Evolutionary conservation across 192 early-diverging fungal genomes (phyloP).

Genomic region (Backusella luteola): DNA sequence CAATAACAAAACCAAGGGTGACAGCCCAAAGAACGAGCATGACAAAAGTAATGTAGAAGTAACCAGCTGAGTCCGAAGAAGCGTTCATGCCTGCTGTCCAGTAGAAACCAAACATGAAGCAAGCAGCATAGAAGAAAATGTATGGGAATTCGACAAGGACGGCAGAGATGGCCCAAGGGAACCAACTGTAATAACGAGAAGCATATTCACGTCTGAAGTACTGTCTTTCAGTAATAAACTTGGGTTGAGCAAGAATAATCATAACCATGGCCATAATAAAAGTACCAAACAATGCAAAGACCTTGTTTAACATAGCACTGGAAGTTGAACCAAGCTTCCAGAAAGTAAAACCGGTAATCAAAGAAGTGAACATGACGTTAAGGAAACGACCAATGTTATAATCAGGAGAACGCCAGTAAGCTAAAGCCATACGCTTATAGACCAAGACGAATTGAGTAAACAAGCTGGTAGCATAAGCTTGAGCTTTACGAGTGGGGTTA

Average conservation of each 20-base stretch:
- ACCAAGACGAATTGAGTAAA: constrained; percentile 59
- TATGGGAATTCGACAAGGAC: constrained; percentile 72
- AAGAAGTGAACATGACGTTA: constrained; percentile 54
- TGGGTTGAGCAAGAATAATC: constrained; percentile 69
- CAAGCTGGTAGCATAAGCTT: constrained; percentile 46
- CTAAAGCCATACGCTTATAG: constrained; percentile 56
- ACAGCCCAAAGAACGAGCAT: constrained; percentile 65
- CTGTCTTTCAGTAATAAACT: constrained; percentile 64
- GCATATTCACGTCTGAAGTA: constrained; percentile 68
- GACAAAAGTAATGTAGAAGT: constrained; percentile 64
- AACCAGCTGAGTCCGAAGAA: constrained; percentile 47
- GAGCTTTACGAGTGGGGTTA: constrained; percentile 26
- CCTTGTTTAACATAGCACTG: constrained; percentile 61
- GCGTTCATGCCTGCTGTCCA: constrained; percentile 67
- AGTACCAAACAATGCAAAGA: constrained; percentile 72
- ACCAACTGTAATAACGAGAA: constrained; percentile 66
- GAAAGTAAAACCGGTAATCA: constrained; percentile 77
- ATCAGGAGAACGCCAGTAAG: constrained; percentile 71
- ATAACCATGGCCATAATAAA: constrained; percentile 65
- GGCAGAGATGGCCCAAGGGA: constrained; percentile 61
- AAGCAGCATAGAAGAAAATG: constrained; percentile 54
- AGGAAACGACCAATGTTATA: constrained; percentile 75
- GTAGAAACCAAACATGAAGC: constrained; percentile 75
- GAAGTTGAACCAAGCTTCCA: constrained; percentile 56
- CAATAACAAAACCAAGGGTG: constrained; percentile 70